phyloP scores from a whole-genome alignment of 192 early-diverging fungal species.

The Coemansia sp. region DNA sequence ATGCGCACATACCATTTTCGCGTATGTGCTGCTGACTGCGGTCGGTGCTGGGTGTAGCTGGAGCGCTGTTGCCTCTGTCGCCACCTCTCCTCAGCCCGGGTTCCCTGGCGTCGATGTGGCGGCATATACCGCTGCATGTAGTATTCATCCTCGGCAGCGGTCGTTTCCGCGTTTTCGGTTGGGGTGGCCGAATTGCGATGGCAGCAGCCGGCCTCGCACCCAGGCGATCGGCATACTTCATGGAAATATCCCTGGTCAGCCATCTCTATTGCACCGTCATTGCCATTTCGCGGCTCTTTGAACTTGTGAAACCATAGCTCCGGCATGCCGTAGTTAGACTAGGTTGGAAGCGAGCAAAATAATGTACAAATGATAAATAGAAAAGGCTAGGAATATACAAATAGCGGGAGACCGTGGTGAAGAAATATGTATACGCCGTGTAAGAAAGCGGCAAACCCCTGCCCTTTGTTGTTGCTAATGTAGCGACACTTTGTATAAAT shows the following conservation, averaged over 20 bases:
- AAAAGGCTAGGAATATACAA: too few species aligned
- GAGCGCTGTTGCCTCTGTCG: slow-evolving; percentile 2
- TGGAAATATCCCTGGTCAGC: not conserved
- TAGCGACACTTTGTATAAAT: too few species aligned
- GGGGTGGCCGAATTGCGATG: not conserved
- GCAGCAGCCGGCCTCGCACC: not conserved
- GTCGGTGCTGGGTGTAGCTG: not conserved
- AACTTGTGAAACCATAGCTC: not conserved
- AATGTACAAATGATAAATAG: too few species aligned
- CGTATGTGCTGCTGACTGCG: not conserved
- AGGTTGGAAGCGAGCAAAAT: too few species aligned
- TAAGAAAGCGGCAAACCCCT: too few species aligned
- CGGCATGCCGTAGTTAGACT: too few species aligned
- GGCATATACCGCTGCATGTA: slow-evolving; percentile 7
- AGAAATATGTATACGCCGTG: too few species aligned
- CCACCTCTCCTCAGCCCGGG: slow-evolving; percentile 6
- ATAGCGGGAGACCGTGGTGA: too few species aligned
- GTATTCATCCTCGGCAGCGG: slow-evolving; percentile 1
- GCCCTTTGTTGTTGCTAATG: too few species aligned
- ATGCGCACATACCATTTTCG: slow-evolving; percentile 4
- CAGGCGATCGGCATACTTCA: not conserved
- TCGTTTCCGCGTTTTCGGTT: slow-evolving; percentile 4
- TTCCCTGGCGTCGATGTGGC: slow-evolving; percentile 2
- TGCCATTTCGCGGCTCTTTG: not conserved
- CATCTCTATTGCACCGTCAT: not conserved